A percentile compares a stretch with the other conserved stretches of the same genome.
These are phyloP conservation scores for Aspergillus cavernicola DNA, from an alignment of 495 filamentous ascomycete genomes.

Conservation along the genomic window DNA sequence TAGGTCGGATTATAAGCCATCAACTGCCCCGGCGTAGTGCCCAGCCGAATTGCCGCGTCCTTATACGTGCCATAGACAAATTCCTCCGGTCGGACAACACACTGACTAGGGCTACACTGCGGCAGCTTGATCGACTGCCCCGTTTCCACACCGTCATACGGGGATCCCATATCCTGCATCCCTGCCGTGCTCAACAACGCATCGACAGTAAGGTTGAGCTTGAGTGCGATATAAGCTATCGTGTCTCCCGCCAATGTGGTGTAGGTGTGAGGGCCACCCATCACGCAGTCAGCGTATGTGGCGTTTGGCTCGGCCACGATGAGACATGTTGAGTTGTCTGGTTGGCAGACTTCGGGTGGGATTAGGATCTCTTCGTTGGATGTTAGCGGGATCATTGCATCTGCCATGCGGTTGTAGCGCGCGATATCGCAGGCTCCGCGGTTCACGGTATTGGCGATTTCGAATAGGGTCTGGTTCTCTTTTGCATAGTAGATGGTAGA, in stretches of 20 bases:
- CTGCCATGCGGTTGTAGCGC: conserved; percentile 19
- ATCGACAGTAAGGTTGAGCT: conserved; percentile 13
- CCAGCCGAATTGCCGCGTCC: conserved; percentile 12
- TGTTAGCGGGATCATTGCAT: conserved; percentile 10
- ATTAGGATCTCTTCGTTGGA: conserved; percentile 10
- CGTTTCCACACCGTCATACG: background rate
- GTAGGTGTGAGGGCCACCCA: conserved; percentile 15
- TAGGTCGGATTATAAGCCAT: conserved; percentile 16
- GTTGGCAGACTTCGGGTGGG: conserved; percentile 11
- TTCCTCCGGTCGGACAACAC: conserved; percentile 6
- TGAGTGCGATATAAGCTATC: conserved; percentile 2
- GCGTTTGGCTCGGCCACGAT: background rate
- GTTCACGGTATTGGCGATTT: conserved; percentile 7
- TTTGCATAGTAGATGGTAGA: background rate
- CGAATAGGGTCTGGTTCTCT: conserved; percentile 9
- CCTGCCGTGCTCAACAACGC: background rate
- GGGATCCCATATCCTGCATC: background rate
- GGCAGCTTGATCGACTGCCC: conserved; percentile 16
- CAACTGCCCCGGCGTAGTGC: conserved; percentile 12
- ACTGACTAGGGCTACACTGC: conserved; percentile 10
- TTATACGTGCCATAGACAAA: conserved; percentile 16
- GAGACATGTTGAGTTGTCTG: conserved; percentile 14
- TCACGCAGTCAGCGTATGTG: conserved; percentile 6
- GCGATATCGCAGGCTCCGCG: conserved; percentile 18
- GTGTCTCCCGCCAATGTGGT: conserved; percentile 19